These are phyloP conservation scores for Tagetes erecta DNA, from an alignment of 129 eudicot species.

Conservation along the genomic window DNA sequence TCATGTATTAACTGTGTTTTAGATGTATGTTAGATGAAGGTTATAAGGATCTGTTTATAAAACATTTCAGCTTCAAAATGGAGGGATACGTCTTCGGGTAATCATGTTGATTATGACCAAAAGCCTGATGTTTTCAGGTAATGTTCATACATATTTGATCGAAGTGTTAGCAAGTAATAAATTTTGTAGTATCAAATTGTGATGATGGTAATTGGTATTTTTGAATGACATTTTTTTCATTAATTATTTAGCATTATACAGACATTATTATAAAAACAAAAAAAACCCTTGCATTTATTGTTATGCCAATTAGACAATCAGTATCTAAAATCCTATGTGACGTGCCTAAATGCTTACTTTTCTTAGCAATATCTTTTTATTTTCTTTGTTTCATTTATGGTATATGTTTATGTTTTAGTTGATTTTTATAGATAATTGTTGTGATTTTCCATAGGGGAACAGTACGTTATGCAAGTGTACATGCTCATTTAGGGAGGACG, in stretches of 20 bases:
- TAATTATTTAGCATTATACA: background rate
- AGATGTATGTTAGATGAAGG: background rate
- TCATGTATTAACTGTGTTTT: slow-evolving; percentile 4
- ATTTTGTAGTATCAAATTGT: background rate
- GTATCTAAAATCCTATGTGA: background rate
- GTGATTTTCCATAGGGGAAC: slow-evolving; percentile 62
- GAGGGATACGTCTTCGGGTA: slow-evolving; percentile 55
- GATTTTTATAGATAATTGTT: background rate
- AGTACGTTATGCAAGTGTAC: slow-evolving; percentile 93
- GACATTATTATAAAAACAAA: background rate
- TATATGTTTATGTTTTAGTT: background rate
- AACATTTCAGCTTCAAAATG: slow-evolving; percentile 63
- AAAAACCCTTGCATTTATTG: background rate
- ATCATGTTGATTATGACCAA: slow-evolving; percentile 84
- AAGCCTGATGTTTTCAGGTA: slow-evolving; percentile 92
- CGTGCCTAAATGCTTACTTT: background rate
- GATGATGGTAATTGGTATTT: background rate
- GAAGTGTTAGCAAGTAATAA: background rate
- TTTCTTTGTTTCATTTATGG: slow-evolving; percentile 1
- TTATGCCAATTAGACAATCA: background rate
- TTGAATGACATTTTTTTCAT: background rate
- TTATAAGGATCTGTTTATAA: background rate
- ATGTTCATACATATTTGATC: background rate
- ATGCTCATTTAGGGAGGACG: slow-evolving; percentile 96
- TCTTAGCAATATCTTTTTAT: background rate